These are phyloP conservation scores for Sporisorium sorghi DNA, from an alignment of 1,284 basidiomycete genomes.

Conservation along the genomic window DNA sequence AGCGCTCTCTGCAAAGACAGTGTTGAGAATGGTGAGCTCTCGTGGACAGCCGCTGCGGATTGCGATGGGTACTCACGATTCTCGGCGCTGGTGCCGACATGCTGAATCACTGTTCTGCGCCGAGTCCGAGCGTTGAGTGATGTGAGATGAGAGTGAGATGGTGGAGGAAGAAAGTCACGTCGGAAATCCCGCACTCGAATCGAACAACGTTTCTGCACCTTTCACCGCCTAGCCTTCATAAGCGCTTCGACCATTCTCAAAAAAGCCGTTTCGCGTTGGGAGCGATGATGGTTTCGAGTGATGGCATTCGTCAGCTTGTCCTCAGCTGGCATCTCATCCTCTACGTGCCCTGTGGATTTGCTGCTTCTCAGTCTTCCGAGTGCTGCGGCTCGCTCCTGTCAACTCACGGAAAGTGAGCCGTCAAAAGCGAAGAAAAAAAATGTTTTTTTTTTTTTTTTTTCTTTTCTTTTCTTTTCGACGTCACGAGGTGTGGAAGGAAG, in stretches of 20 bases:
- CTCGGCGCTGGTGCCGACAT: constrained; percentile 28
- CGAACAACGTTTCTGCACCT: too few relatives aligned
- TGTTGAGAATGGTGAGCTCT: not conserved
- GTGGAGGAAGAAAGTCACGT: constrained; percentile 20
- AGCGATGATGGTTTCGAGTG: not conserved
- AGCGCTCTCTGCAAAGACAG: constrained; percentile 32
- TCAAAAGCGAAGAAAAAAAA: not conserved
- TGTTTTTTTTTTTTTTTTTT: too few relatives aligned
- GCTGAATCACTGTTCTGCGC: not conserved
- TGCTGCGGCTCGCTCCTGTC: not conserved
- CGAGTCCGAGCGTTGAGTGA: not conserved
- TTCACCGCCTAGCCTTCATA: too few relatives aligned
- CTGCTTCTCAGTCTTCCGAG: too few relatives aligned
- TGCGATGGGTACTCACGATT: constrained; percentile 16
- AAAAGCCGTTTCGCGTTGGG: not conserved
- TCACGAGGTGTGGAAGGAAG: too few relatives aligned
- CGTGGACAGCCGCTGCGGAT: not conserved
- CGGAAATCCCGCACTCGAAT: not conserved
- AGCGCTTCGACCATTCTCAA: not conserved
- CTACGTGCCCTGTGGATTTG: not conserved
- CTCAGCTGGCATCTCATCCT: not conserved
- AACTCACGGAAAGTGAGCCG: constrained; percentile 3
- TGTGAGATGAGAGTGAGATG: constrained; percentile 1
- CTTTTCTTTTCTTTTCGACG: too few relatives aligned
- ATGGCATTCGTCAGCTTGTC: too few relatives aligned